Conservation (phyloP, 176 grass and related monocot genomes). For the Metroxylon sagu region DNA sequence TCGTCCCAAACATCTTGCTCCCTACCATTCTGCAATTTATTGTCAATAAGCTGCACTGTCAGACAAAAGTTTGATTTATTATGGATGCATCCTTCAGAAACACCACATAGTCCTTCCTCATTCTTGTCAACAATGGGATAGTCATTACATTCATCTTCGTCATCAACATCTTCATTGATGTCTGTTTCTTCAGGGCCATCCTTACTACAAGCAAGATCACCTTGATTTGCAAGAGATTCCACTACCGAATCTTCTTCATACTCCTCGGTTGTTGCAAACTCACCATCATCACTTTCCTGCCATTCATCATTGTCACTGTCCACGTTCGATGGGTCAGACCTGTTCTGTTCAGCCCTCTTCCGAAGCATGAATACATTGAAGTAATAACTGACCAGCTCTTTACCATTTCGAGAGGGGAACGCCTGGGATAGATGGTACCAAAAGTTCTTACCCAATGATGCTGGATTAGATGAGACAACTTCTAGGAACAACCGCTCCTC, state of each 20-base stretch:
- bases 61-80: background rate
- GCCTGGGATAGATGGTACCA: conserved; percentile 49
- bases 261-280: conserved; percentile 17
- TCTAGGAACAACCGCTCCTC: conserved; percentile 61
- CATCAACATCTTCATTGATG: conserved; percentile 12
- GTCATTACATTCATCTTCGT: conserved; percentile 26
- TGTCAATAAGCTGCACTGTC: background rate
- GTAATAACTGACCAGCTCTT: conserved; percentile 82
- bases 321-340: conserved; percentile 42
- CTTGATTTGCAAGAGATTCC: conserved; percentile 29
- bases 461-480: conserved; percentile 51
- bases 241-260: conserved; percentile 47
- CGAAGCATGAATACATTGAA: conserved; percentile 83
- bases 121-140: conserved; percentile 11
- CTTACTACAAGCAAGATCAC: conserved; percentile 20
- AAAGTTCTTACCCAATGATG: conserved; percentile 55
- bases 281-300: conserved; percentile 42
- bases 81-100: background rate
- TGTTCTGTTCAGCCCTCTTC: conserved; percentile 72
- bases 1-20: conserved; percentile 2
- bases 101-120: conserved; percentile 4
- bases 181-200: conserved; percentile 5
- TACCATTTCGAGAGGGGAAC: conserved; percentile 50
- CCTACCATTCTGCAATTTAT: background rate
- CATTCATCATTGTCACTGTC: conserved; percentile 88